Conservation (phyloP, 768 basidiomycete genomes). For the Xerocomus brunneocitrinus region DNA sequence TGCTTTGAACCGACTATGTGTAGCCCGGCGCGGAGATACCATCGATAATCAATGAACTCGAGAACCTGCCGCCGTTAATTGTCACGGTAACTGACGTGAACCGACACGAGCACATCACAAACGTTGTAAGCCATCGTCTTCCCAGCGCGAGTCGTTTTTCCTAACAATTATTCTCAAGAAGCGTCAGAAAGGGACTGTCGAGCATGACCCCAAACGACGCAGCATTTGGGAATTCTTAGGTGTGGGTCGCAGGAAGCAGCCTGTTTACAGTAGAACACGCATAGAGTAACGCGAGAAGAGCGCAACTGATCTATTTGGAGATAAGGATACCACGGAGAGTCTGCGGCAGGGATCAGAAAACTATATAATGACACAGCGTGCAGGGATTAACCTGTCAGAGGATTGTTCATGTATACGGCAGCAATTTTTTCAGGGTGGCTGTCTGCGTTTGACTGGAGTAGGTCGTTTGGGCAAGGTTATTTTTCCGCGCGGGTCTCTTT, state of each 20-base stretch:
- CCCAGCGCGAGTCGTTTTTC: not conserved
- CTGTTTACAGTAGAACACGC: not conserved
- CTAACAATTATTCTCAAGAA: constrained; percentile 35
- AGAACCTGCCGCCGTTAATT: constrained; percentile 32
- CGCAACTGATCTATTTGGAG: constrained; percentile 7
- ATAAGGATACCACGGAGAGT: constrained; percentile 8
- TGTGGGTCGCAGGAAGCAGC: constrained; percentile 23
- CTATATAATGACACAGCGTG: not conserved
- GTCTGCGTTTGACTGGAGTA: constrained; percentile 67
- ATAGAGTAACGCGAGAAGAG: constrained; percentile 5
- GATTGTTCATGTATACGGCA: constrained; percentile 57
- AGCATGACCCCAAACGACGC: constrained; percentile 70
- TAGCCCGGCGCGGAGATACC: constrained; percentile 30
- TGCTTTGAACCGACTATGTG: constrained; percentile 3
- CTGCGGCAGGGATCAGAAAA: constrained; percentile 3
- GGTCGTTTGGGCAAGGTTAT: constrained; percentile 58
- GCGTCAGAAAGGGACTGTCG: constrained; percentile 75
- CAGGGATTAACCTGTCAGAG: constrained; percentile 13
- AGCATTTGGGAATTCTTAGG: constrained; percentile 74
- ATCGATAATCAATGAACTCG: constrained; percentile 14
- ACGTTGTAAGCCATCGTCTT: constrained; percentile 44
- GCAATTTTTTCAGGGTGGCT: constrained; percentile 59
- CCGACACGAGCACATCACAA: constrained; percentile 48
- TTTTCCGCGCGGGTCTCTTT: constrained; percentile 63
- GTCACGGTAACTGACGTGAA: constrained; percentile 51